Conservation (phyloP, 192 early-diverging fungal species). For the Borealophlyctis nickersoniae region DNA sequence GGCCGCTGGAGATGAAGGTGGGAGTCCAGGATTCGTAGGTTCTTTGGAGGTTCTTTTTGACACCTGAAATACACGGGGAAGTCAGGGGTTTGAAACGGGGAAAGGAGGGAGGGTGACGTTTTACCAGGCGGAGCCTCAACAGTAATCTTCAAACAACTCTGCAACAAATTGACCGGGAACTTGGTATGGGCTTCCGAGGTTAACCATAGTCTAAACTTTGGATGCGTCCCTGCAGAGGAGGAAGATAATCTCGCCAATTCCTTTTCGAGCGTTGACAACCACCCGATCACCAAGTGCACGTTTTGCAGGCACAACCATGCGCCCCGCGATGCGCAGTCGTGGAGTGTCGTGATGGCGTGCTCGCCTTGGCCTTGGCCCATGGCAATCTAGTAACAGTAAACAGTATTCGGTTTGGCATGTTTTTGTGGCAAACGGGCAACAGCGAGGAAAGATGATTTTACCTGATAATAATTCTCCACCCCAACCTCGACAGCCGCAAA, state of each 20-base stretch:
- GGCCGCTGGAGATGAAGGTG: conserved; percentile 39
- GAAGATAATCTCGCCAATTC: no score
- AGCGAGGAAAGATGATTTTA: conserved; percentile 1
- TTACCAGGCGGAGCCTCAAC: conserved; percentile 56
- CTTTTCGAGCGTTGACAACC: conserved; percentile 52
- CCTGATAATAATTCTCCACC: conserved; percentile 46
- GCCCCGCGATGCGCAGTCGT: conserved; percentile 29
- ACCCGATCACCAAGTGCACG: conserved; percentile 55
- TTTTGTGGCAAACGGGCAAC: conserved; percentile 11
- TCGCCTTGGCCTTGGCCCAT: conserved; percentile 65
- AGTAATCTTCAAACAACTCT: conserved; percentile 53
- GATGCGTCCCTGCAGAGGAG: conserved; percentile 28
- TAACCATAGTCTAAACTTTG: conserved; percentile 54
- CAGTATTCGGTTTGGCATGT: conserved; percentile 20
- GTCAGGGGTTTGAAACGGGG: no score
- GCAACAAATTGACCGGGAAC: conserved; percentile 48
- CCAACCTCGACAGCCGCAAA: conserved; percentile 42
- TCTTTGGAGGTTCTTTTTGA: conserved; percentile 56
- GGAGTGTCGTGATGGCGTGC: conserved; percentile 39
- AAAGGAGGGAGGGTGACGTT: no score
- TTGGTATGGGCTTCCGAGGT: conserved; percentile 53
- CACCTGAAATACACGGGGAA: conserved; percentile 22
- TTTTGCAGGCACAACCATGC: conserved; percentile 59
- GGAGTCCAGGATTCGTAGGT: conserved; percentile 51
- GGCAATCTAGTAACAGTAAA: conserved; percentile 34